Evolutionary conservation across 805 yeast species (phyloP), one percentile per base, ranked within the genome.

Genomic region (Yamadazyma tumulicola): DNA sequence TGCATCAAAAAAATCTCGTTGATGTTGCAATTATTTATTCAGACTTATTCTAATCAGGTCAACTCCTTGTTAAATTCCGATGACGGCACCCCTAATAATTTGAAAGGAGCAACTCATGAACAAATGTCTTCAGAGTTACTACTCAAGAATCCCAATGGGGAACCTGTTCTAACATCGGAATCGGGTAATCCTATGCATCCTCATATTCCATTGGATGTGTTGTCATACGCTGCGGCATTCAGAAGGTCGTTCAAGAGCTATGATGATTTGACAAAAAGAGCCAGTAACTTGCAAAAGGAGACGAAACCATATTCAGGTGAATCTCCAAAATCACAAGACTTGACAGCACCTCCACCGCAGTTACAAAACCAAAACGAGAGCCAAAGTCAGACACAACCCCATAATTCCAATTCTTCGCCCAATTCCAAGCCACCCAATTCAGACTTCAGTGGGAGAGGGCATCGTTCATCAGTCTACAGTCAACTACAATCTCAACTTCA

Each of bases 1-100:
- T 69, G 72, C 34, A 53, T 80, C 35, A 64, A 65, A 42, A 80
- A 78, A 48, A 66, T 74, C 48, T 64, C 75, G 36, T 63, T 79
- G 32, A 76, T 80, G 18, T 55, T 80, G 18, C 74, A 77, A 13
- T 54, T 80, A 19, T 80, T 79, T 45, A 65, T 75, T 11, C 82
- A 78, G 46, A 78, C 85, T 0, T 80, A 79, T 51, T 69, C 74
- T 1, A 69, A 71, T 23, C 82, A 78, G 51, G 68, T 79, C 38
- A 61, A 51, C 31, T 59, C 52, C 23, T 42, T 64, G 25, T 37
- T 64, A 13, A 39, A 41, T 7, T 22, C 29, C 6, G 33, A 28
- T 3, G 37, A 14, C 10, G 43, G 43, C 15, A 52, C 49, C 35
- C 48, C 49, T 20, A 38, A 43, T 19, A 19, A 19, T 15, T 19